Base-by-base conservation (phyloP, 2,329 filamentous ascomycete species). In the Colletotrichum sojae region DNA sequence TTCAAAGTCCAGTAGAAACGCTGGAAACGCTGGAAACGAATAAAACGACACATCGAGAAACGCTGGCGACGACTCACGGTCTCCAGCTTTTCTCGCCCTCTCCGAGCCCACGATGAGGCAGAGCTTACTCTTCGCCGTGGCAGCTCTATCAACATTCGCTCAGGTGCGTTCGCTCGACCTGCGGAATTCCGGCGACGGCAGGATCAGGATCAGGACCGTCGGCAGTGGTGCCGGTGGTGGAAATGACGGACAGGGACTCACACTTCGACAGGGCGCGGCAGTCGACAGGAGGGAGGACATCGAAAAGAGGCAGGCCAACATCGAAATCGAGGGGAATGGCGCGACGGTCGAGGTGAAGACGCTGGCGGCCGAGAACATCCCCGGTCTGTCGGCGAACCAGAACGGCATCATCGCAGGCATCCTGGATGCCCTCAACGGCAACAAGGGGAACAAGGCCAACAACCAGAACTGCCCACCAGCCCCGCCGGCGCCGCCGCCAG, bases 371-470 rank as follows among this genome's bases (percentile, higher is more conserved):
- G 25, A 49, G 18, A 45, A 69, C 15, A 20, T 57, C 13, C 36
- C 43, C 46, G 22, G 22, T 16, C 53, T 68, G 53, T 45, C 45
- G 65, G 46, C 22, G 27, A 51, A 58, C 51, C 20, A 46, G 20
- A 25, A 40, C 49, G 74, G 57, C 40, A 60, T 68, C 18, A 56
- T 71, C 52, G 62, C 48, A 51, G 55, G 54, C 39, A 71, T 70
- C 51, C 49, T 73, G 56, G 39, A 64, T 31, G 67, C 70, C 27
- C 68, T 65, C 5, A 69, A 71, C 12, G 68, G 70, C 13, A 65
- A 67, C 22, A 65, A 72, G 53, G 73, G 63, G 71, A 80, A 76
- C 13, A 59, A 78, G 1, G 74, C 71, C 53, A 51, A 49, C 43
- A 25, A 25, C 31, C 39, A 16, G 22, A 55, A 18, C 40, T 54